Conservation (phyloP, 1,284 basidiomycete genomes). For the Volvariella surrecta region DNA sequence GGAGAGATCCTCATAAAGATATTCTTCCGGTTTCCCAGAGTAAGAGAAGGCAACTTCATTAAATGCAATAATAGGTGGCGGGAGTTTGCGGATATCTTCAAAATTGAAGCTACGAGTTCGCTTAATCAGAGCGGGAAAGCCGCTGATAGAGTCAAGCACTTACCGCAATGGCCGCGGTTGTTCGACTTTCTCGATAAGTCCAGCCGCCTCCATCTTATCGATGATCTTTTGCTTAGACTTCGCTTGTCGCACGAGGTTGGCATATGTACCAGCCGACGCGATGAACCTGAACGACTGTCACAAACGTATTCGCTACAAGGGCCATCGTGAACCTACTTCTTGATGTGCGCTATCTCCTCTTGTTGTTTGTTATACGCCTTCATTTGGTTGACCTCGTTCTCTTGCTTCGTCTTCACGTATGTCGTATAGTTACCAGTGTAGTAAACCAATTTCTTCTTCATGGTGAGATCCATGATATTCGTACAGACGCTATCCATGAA, state of each 20-base stretch:
- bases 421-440: conserved; percentile 97
- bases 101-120: conserved; percentile 70
- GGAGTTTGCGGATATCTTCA: conserved; percentile 89
- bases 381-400: conserved; percentile 99
- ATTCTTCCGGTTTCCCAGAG: conserved; percentile 83
- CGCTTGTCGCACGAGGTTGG: conserved; percentile 96
- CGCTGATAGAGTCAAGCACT: neutral
- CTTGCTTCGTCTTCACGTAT: conserved; percentile 91
- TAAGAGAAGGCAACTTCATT: conserved; percentile 93
- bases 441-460: conserved; percentile 83
- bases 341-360: conserved; percentile 97
- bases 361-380: conserved; percentile 99
- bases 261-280: conserved; percentile 97
- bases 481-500: conserved; percentile 98
- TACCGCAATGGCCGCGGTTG: conserved; percentile 56
- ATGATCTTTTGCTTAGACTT: conserved; percentile 99
- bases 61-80: conserved; percentile 97
- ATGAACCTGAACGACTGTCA: conserved; percentile 62
- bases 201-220: conserved; percentile 99
- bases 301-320: conserved; percentile 3
- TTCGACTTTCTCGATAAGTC: conserved; percentile 88
- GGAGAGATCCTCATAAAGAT: conserved; percentile 80
- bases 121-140: neutral
- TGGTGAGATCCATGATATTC: conserved; percentile 95
- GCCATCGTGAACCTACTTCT: conserved; percentile 54